Base-by-base conservation (phyloP, 2,329 filamentous ascomycete species). In the Talaromyces piceae region DNA sequence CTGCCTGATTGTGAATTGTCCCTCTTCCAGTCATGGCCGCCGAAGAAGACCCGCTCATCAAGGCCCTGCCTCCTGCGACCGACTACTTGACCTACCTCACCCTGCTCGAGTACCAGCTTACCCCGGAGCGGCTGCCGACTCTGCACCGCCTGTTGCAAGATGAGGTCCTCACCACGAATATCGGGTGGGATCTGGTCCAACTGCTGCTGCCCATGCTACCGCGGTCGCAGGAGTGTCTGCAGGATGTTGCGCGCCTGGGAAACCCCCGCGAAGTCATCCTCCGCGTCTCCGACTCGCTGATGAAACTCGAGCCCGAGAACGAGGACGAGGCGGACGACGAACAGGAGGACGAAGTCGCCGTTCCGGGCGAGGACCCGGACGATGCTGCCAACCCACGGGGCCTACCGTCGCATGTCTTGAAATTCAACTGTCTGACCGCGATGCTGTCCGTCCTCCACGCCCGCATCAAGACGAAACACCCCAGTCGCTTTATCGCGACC, bases 31-130 rank as follows among this genome's bases (percentile, higher is more conserved):
- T 25, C 33, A 65, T 66, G 61, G 51, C 63, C 16, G 63, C 69
- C 7, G 64, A 70, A 25, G 65, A 70, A 43, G 67, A 73, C 53
- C 80, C 80, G 41, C 72, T 84, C 48, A 66, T 83, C 55, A 71
- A 76, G 58, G 79, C 81, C 23, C 65, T 82, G 44, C 82, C 82
- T 7, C 82, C 82, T 3, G 75, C 73, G 11, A 82, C 80, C 3
- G 82, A 85, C 64, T 81, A 83, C 60, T 67, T 84, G 51, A 84
- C 80, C n/a, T 85, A 85, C 61, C 72, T 84, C 45, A 84, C 82
- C 12, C 71, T 84, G 41, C 66, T 85, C 48, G 82, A 84, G 60
- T 82, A 83, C 66, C 82, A 84, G 59, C 69, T 85, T 45, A 82
- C 74, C 6, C 71, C 73, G 30, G 74, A 78, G 50, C 80, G 77